A percentile compares a stretch with the other conserved stretches of the same genome.
Evolutionary conservation across 257 asterid species (phyloP).

Genomic region (Leonotis leonurus): DNA sequence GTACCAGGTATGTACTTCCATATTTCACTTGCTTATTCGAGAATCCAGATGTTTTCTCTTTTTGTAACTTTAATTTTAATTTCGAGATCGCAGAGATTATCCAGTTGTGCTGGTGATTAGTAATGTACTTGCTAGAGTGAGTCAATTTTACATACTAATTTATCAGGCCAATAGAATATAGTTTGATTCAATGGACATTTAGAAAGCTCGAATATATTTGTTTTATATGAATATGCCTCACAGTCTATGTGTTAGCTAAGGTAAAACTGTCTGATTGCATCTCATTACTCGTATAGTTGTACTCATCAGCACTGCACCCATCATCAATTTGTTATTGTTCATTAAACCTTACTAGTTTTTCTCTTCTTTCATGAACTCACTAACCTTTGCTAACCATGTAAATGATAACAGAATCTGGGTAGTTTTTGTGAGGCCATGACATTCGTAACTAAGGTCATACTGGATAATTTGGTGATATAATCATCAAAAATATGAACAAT

Average conservation of each 20-base stretch:
- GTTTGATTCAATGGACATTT: not conserved
- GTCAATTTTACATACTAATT: no score
- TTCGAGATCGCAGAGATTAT: no score
- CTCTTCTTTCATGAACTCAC: not conserved
- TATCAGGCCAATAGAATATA: no score
- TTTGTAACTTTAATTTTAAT: no score
- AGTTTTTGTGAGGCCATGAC: not conserved
- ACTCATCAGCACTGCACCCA: not conserved
- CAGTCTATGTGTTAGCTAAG: no score
- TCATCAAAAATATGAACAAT: not conserved
- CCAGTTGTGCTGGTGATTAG: no score
- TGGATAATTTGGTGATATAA: not conserved
- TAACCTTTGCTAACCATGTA: not conserved
- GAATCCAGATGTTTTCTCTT: no score
- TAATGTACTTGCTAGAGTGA: not conserved
- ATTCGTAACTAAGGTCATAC: not conserved
- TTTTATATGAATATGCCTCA: no score
- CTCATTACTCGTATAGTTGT: not conserved
- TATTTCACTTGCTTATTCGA: not conserved
- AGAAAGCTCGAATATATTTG: not conserved
- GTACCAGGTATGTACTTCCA: conserved; percentile 17
- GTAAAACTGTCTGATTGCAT: no score
- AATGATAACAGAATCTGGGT: no score
- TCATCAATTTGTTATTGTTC: not conserved
- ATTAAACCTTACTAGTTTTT: not conserved